Base-by-base conservation (phyloP, 192 early-diverging fungal genomes). In the Diversispora eburnea region DNA sequence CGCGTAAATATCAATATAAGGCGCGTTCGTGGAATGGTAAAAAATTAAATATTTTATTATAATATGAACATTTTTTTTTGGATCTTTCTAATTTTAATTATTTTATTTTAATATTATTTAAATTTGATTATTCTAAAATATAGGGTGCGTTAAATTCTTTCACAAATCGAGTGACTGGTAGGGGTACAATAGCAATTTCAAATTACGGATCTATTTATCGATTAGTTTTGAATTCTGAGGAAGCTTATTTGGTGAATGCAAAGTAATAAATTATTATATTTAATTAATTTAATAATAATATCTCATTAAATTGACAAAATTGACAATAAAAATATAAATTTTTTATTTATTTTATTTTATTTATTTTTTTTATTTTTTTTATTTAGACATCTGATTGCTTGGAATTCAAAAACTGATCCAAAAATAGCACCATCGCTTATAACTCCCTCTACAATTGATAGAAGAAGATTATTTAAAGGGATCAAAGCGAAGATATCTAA, bases 241-340 rank as follows among this genome's bases (percentile, higher is more conserved):
- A 94, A 69, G 87, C 89, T 74, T 91, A 90, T 63, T 75, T 88
- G 17, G 91, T 90, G 17, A 90, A 91, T 75, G 88, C 91, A 22
- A 80, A 87, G 77, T 91, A 81, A 62, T 75, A 13, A 7, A 8
- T 20, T 10, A 12, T 46, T 19, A 3, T 58, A 33, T 33, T 33
- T 33, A 33, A 33, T 33, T 33, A 33, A 33, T 33, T 33, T 33
- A 33, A 33, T 33, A 33, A 33, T 33, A 1, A 33, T 33, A 2
- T 33, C 2, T 33, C 2, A 33, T 33, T 33, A 33, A 33, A 33
- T 33, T 33, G 25, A 33, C 25, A 33, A 33, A 33, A 33, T 33
- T 33, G 25, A 33, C 25, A 33, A 33, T 33, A 33, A 33, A 33
- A 33, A 33, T 33, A 33, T 33, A 33, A 33, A 33, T 71, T 54